A percentile compares a stretch with the other conserved stretches of the same genome.
phyloP scores from a whole-genome alignment of 2,329 filamentous ascomycete genomes.

The Nannizzia gypsea region DNA sequence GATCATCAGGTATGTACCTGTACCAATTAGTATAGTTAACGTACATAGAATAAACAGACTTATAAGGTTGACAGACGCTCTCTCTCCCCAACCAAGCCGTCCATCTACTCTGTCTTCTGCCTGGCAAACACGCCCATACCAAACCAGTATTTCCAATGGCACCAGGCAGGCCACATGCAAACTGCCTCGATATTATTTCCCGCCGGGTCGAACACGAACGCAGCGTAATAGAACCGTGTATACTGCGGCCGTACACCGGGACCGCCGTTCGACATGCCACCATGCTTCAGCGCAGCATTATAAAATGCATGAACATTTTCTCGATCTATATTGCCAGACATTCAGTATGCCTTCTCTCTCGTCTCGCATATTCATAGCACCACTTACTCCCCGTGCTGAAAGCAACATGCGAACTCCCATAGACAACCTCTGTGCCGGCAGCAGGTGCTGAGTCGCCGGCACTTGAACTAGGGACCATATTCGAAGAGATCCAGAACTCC shows the following conservation, averaged over 20 bases:
- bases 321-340: slow-evolving; percentile 22
- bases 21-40: neutral
- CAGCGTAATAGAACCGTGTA: slow-evolving; percentile 39
- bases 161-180: slow-evolving; percentile 17
- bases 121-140: slow-evolving; percentile 15
- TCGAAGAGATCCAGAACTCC: slow-evolving; percentile 22
- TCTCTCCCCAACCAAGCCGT: neutral
- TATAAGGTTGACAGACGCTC: neutral
- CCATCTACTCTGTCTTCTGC: slow-evolving; percentile 3
- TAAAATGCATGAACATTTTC: slow-evolving; percentile 38
- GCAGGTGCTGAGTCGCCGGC: slow-evolving; percentile 5
- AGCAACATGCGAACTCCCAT: slow-evolving; percentile 17
- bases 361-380: neutral
- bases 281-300: slow-evolving; percentile 32
- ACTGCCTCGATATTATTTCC: slow-evolving; percentile 45
- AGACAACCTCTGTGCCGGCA: slow-evolving; percentile 5
- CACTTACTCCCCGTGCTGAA: slow-evolving; percentile 19
- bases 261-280: slow-evolving; percentile 39
- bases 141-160: slow-evolving; percentile 15
- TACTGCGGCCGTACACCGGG: slow-evolving; percentile 38
- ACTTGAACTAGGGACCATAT: slow-evolving; percentile 4
- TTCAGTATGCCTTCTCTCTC: neutral
- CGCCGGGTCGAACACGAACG: slow-evolving; percentile 40
- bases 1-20: neutral
- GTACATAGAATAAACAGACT: slow-evolving; percentile 2